Conservation (phyloP, 2,329 filamentous ascomycete genomes). For the Stagonosporopsis chrysanthemi region DNA sequence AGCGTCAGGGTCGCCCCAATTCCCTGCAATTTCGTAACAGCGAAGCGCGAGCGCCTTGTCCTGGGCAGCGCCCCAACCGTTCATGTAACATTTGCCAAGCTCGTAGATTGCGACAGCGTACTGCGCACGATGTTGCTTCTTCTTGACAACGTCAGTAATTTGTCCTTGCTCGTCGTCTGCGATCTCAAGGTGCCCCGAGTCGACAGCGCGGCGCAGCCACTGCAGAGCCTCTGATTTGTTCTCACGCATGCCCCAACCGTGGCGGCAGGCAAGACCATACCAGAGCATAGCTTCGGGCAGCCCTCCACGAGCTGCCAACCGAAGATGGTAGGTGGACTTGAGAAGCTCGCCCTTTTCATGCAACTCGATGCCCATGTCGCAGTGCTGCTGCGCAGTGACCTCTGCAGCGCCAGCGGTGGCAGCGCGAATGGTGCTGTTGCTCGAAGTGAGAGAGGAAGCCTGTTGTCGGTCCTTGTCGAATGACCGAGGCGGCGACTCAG, state of each 20-base stretch:
- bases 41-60: slow-evolving; percentile 86
- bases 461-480: slow-evolving; percentile 38
- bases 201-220: slow-evolving; percentile 91
- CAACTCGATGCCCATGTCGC: slow-evolving; percentile 86
- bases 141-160: slow-evolving; percentile 70
- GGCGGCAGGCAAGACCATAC: slow-evolving; percentile 91
- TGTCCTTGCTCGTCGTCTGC: slow-evolving; percentile 78
- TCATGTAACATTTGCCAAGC: slow-evolving; percentile 94
- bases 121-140: slow-evolving; percentile 86
- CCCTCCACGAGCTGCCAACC: slow-evolving; percentile 83
- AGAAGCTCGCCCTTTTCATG: slow-evolving; percentile 88
- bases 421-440: slow-evolving; percentile 56
- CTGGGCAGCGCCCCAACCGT: slow-evolving; percentile 96
- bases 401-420: slow-evolving; percentile 60
- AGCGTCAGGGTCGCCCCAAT: slow-evolving; percentile 94
- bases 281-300: slow-evolving; percentile 94
- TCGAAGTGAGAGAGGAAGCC: slow-evolving; percentile 49
- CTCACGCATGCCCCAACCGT: slow-evolving; percentile 96
- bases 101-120: slow-evolving; percentile 97
- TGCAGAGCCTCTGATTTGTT: slow-evolving; percentile 89
- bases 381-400: slow-evolving; percentile 84
- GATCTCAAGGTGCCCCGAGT: slow-evolving; percentile 81
- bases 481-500: slow-evolving; percentile 51
- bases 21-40: slow-evolving; percentile 95
- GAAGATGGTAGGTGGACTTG: slow-evolving; percentile 95